phyloP scores from a whole-genome alignment of 31 red algal species.

The Endocladia muricata region DNA sequence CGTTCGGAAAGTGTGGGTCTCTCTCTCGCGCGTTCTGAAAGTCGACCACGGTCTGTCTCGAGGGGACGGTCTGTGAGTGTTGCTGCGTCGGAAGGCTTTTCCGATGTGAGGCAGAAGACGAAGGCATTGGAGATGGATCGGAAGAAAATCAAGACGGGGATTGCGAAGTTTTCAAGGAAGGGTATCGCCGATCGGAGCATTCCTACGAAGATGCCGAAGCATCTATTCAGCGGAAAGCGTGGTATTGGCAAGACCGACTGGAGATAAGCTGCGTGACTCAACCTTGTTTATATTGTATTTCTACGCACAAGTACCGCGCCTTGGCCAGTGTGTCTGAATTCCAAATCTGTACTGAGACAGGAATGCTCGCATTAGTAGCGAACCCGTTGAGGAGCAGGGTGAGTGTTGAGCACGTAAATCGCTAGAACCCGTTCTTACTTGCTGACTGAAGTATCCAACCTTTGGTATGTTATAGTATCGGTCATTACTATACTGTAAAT shows the following conservation, averaged over 20 bases:
- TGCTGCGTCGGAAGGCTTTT: slow-evolving; percentile 60
- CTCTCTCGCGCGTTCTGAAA: slow-evolving; percentile 36
- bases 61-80: slow-evolving; percentile 43
- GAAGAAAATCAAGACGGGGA: slow-evolving; percentile 46
- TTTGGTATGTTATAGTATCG: no score
- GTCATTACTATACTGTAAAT: no score
- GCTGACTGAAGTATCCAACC: no score
- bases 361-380: no score
- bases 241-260: slow-evolving; percentile 80
- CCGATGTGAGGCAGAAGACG: slow-evolving; percentile 57
- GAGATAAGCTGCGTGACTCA: no score
- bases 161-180: slow-evolving; percentile 61
- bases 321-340: no score
- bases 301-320: no score
- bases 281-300: no score
- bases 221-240: slow-evolving; percentile 90
- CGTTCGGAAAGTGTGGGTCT: slow-evolving; percentile 44
- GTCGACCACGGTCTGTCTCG: slow-evolving; percentile 36
- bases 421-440: no score
- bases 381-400: no score
- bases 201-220: slow-evolving; percentile 77
- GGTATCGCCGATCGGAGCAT: slow-evolving; percentile 90
- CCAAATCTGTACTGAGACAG: no score
- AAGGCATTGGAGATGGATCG: slow-evolving; percentile 68
- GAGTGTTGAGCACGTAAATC: no score